A percentile compares a stretch with the other conserved stretches of the same genome.
Conservation (phyloP, 345 rosid species). For the Eucalyptus curtisii region DNA sequence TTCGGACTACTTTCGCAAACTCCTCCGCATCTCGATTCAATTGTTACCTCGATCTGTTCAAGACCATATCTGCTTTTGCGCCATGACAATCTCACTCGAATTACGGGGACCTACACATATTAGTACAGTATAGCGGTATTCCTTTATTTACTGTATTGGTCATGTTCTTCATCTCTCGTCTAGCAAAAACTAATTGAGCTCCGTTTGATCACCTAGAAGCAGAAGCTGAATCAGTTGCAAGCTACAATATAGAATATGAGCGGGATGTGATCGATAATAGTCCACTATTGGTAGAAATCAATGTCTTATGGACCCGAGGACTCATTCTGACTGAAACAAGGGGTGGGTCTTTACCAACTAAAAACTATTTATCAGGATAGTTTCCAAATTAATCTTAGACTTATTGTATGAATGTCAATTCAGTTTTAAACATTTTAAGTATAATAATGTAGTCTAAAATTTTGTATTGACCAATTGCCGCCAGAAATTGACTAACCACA, state of each 20-base stretch:
- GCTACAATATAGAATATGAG: no score
- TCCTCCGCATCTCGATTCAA: not conserved
- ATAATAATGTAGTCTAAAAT: not conserved
- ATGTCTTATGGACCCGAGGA: no score
- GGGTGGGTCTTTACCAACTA: no score
- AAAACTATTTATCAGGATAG: not conserved
- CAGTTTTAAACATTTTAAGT: accelerated
- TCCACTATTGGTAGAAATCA: no score
- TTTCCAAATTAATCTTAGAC: not conserved
- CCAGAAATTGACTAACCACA: not conserved
- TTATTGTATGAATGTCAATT: not conserved
- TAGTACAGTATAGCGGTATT: accelerated
- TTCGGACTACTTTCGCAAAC: not conserved
- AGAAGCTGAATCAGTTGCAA: no score
- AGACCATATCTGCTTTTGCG: not conserved
- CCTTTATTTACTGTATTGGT: not conserved
- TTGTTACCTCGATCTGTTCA: not conserved
- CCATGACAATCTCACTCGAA: no score
- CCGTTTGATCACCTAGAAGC: no score
- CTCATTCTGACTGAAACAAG: no score
- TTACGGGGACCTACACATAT: no score
- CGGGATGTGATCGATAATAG: no score
- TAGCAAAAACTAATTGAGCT: not conserved
- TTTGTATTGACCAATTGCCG: not conserved
- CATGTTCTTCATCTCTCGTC: not conserved